Base-by-base conservation (phyloP, 345 rosid species). In the Psidium guajava region DNA sequence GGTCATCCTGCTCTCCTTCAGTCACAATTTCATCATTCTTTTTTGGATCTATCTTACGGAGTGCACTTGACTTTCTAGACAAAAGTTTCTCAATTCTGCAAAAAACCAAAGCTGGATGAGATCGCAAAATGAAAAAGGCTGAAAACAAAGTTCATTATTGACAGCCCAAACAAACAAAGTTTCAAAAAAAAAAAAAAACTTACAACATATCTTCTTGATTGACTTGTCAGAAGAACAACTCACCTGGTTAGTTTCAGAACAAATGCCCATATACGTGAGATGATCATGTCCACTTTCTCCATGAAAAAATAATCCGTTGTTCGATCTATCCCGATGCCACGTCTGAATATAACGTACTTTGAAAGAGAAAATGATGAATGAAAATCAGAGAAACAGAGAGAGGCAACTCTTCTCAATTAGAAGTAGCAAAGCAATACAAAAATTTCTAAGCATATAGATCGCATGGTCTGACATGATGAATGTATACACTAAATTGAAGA, bases 261-360 rank as follows among this genome's bases (percentile, higher is more conserved):
- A 90, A 5, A 93, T 83, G 93, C 88, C 99, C 99, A 97, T 86
- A 94, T 80, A 57, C 97, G 96, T 86, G 92, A 86, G 86, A 97
- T 94, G 80, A 97, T 89, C 89, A 95, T 91, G 90, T 96, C 96
- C 85, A 96, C 89, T 88, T 88, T 95, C 91, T 93, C 97, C 97
- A 92, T 89, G 92, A 94, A 87, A 91, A 96, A 96, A 88, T 88
- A 95, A 89, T 92, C 95, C 6, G 94, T 85, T 85, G 96, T 96
- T 86, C 82, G 89, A 91, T 96, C 99, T 84, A 95, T 77, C 85
- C 98, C 99, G 82, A 96, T 92, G 74, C 99, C 99, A 54, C 98
- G 95, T 84, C 99, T 92, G 91, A 97, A 97, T 89, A 97, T 94
- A 84, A 97, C 91, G 82, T 93, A 97, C 99, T 97, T 85, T 83